Evolutionary conservation across 805 yeast species (phyloP), one percentile per base, ranked within the genome.

Genomic region (Debaryomyces maramus): DNA sequence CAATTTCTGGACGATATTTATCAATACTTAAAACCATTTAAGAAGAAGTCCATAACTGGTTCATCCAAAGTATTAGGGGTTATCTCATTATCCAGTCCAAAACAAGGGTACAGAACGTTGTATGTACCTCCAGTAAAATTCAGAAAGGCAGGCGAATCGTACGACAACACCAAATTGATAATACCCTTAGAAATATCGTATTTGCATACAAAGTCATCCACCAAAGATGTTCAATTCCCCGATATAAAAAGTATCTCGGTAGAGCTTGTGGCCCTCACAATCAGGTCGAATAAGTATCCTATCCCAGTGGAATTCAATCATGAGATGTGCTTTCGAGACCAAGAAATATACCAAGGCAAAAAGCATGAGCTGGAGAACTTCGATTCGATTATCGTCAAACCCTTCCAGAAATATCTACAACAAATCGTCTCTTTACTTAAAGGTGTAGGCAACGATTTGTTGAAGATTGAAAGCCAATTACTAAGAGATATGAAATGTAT

Each of bases 291-390:
- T 16, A 67, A 65, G 35, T 55, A 67, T 36, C 55, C 47, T 6
- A 61, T 70, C 11, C 75, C 75, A 2, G 52, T 70, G 5, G 73
- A 68, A 30, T 49, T 70, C 44, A 62, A 59, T 41, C 71, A 64
- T 39, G 72, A 66, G 18, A 58, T 67, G 61, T 63, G 66, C 40
- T 65, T 66, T 45, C 46, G 51, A 11, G 70, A 65, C 32, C 59
- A 60, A 16, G 62, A 61, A 21, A 58, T 58, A 24, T 61, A 60
- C 32, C 50, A 51, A 5, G 44, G 46, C 17, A 52, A 49, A 29
- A 48, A 50, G 16, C 50, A 51, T 19, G 63, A 57, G 27, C 36
- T 41, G 28, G 65, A 58, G 20, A 53, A 58, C 30, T 67, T 70
- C 34, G 65, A 63, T 38, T 45, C 56, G 8, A 60, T 65, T 2